Evolutionary conservation across 1,284 basidiomycete species (phyloP), one percentile per base, ranked within the genome.

Genomic region (Sporisorium scitamineum): DNA sequence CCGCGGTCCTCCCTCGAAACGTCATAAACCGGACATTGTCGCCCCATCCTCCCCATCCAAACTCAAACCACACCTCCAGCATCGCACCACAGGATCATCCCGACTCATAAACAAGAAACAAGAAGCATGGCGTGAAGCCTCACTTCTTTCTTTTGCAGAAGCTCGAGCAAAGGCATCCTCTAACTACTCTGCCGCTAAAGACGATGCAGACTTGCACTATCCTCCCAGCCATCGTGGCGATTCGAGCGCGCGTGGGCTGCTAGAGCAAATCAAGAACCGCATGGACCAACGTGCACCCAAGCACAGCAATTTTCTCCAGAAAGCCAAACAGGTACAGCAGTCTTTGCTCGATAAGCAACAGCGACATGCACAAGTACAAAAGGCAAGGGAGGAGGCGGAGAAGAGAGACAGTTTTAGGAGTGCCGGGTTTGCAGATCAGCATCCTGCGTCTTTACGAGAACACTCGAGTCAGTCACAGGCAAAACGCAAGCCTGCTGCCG

Each of bases 261-360:
- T 71, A 10, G 63, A 57, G 11, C 69, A 71, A 56, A 71, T 71
- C 55, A 66, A 66, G 52, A 66, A 66, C 10, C 59, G 69, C 27
- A 66, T 65, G 41, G 52, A 61, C 1, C 55, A 61, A 18, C 67
- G 57, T n/a, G 61, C 45, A 20, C 45, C 63, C 16, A 60, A 65
- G 32, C 34, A 58, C 0, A 69, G 65, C 44, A 65, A 51, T 29
- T 75, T 75, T 10, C 39, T 75, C 27, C 65, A 68, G 14, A 70
- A 58, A 27, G 72, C 72, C 0, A 70, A 75, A 18, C 55, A 70
- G 54, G 72, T 70, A 7, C 72, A 75, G 45, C 66, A 75, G 60
- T 65, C 67, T 11, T 34, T 75, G 31, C 44, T 70, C 13, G 67
- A 70, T n/a, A 70, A 70, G 50, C 72, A 75, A 20, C 55, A 56